Conservation (phyloP, 805 yeast genomes). For the Yarrowia deformans region DNA sequence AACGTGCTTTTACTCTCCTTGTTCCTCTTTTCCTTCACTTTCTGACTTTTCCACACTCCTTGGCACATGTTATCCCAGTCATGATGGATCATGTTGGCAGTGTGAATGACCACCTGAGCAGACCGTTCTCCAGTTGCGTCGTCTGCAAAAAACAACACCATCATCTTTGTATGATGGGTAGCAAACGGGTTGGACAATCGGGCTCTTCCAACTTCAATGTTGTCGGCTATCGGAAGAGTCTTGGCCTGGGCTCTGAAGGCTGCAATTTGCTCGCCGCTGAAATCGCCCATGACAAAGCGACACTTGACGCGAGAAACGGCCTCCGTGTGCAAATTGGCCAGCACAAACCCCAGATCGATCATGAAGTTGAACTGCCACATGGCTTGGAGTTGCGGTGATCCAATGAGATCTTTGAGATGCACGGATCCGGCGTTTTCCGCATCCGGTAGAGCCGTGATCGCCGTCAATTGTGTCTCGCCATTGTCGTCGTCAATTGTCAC, state of each 20-base stretch:
- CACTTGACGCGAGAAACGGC: constrained; percentile 41
- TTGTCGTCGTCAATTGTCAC: not conserved
- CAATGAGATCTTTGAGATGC: constrained; percentile 44
- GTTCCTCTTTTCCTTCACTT: not conserved
- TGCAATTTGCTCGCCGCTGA: constrained; percentile 43
- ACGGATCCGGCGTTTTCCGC: constrained; percentile 43
- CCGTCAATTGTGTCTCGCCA: not conserved
- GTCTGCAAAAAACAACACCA: constrained; percentile 46
- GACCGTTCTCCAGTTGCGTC: not conserved
- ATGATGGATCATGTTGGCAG: constrained; percentile 48
- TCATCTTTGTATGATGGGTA: constrained; percentile 50
- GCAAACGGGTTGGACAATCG: constrained; percentile 44
- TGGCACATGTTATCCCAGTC: constrained; percentile 51
- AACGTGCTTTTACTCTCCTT: constrained; percentile 40
- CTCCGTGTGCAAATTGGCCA: constrained; percentile 42
- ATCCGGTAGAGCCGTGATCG: not conserved
- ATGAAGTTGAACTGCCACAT: constrained; percentile 51
- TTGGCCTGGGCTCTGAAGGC: not conserved
- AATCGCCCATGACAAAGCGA: constrained; percentile 41
- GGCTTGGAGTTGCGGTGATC: constrained; percentile 42
- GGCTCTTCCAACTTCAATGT: constrained; percentile 44
- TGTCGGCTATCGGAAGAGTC: constrained; percentile 7
- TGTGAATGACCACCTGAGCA: constrained; percentile 48
- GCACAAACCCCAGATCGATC: constrained; percentile 45
- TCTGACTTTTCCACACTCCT: constrained; percentile 46